A percentile compares a stretch with the other conserved stretches of the same genome.
Conservation (phyloP, 192 early-diverging fungal species). For the Entomortierella chlamydospora region DNA sequence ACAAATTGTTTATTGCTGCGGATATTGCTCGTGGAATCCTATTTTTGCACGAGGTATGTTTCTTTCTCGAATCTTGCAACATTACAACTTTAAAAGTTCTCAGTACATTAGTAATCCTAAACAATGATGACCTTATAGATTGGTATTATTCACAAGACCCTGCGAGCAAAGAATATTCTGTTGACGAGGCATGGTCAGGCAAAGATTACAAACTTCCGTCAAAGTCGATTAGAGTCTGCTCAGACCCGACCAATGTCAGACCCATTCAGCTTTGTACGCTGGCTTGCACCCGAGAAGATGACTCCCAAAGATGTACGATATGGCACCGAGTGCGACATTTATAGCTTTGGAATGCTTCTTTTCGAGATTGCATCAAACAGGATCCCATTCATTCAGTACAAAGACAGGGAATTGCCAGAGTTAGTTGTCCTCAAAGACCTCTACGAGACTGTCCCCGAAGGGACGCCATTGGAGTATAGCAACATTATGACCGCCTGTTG, state of each 20-base stretch:
- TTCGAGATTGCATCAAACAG: conserved; percentile 50
- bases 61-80: background rate
- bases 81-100: no score
- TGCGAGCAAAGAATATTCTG: conserved; percentile 50
- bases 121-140: conserved; percentile 9
- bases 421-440: conserved; percentile 39
- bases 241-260: conserved; percentile 51
- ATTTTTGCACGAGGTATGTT: conserved; percentile 46
- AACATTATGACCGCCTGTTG: conserved; percentile 53
- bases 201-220: conserved; percentile 51
- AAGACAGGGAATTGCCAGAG: conserved; percentile 37
- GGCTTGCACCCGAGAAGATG: conserved; percentile 53
- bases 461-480: conserved; percentile 30
- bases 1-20: conserved; percentile 42
- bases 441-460: conserved; percentile 39
- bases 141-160: conserved; percentile 49
- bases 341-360: conserved; percentile 51
- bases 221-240: conserved; percentile 44
- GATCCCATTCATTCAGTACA: conserved; percentile 21
- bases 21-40: conserved; percentile 40
- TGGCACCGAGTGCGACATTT: conserved; percentile 48
- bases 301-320: conserved; percentile 38
- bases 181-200: conserved; percentile 40
- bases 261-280: conserved; percentile 52
- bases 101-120: no score